Base-by-base conservation (phyloP, 345 rosid species). In the Arabis hirsuta region DNA sequence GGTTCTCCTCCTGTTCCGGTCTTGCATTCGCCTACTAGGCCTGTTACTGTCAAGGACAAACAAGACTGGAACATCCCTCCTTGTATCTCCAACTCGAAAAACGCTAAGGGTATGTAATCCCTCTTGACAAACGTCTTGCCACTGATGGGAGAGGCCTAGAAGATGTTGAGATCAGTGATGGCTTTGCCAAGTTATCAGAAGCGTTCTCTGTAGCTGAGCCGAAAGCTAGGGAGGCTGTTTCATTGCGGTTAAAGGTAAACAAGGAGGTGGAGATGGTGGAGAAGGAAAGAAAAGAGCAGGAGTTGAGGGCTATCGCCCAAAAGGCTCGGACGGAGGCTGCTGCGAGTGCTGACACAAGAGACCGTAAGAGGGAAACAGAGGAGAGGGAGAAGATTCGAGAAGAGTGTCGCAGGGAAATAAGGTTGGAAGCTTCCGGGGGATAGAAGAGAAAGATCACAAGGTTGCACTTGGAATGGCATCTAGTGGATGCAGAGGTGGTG, bases 31-130 rank as follows among this genome's bases (percentile, higher is more conserved):
- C 99, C 99, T 0, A 96, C 98, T 7, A 83, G 99, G 24, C 97
- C 96, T 46, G 96, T 95, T 69, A 91, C 98, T 1, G 92, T 95
- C 45, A 90, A 91, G 76, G 99, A 95, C 74, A 97, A 91, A 62
- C 97, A 90, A 79, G 98, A 95, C 70, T 95, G 98, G 99, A 95
- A 87, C 76, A 95, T 95, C 56, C 98, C 97, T 22, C 98, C 99
- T 64, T 95, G 99, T 54, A 88, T 95, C 58, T 95, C 99, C 0
- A 90, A 91, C 48, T 91, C 98, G 98, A 95, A 91, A 68, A 95
- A 95, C 54, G 94, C 92, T 0, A 95, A 69, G 98, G 99, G 24
- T 95, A 95, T 45, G 86, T 97, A 1, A 95, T 95, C 45, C 99
- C 99, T 22, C 91, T 95, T 4, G 99, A 95, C 62, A 95, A 95